These are phyloP conservation scores for Amphirosellinia nigrospora DNA, from an alignment of 495 filamentous ascomycete species.

Conservation along the genomic window DNA sequence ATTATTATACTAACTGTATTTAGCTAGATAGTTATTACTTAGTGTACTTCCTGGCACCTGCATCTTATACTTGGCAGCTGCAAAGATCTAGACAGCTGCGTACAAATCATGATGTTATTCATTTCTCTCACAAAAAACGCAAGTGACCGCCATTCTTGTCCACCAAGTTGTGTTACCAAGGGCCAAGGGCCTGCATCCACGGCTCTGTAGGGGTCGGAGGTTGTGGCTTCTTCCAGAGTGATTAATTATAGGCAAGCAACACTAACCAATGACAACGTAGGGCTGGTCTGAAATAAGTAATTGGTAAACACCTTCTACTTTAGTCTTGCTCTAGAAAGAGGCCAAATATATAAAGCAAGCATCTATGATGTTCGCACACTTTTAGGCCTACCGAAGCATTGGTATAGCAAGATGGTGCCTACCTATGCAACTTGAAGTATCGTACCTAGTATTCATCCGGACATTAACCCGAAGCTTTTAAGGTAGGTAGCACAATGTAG, in stretches of 20 bases:
- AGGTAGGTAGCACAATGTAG: background rate
- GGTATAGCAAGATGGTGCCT: background rate
- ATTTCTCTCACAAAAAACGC: background rate
- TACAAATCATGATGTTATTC: background rate
- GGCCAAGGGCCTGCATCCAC: background rate
- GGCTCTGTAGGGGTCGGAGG: background rate
- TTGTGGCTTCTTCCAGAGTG: background rate
- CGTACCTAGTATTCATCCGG: conserved; percentile 17
- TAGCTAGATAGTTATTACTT: background rate
- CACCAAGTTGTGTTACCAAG: background rate
- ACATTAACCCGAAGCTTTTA: background rate
- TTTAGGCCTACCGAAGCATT: background rate
- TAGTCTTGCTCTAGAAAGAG: background rate
- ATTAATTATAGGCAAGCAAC: background rate
- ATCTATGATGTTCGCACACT: too few relatives aligned
- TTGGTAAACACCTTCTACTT: background rate
- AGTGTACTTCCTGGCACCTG: background rate
- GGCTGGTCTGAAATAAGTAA: conserved; percentile 9
- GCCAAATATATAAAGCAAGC: background rate
- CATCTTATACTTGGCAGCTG: background rate
- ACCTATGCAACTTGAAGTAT: too few relatives aligned
- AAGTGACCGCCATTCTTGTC: background rate
- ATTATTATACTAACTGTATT: too few relatives aligned
- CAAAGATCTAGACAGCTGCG: background rate
- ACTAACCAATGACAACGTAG: background rate